These are phyloP conservation scores for Globisporangium heterothallicum DNA, from an alignment of 352 stramenopile genomes.

Conservation along the genomic window DNA sequence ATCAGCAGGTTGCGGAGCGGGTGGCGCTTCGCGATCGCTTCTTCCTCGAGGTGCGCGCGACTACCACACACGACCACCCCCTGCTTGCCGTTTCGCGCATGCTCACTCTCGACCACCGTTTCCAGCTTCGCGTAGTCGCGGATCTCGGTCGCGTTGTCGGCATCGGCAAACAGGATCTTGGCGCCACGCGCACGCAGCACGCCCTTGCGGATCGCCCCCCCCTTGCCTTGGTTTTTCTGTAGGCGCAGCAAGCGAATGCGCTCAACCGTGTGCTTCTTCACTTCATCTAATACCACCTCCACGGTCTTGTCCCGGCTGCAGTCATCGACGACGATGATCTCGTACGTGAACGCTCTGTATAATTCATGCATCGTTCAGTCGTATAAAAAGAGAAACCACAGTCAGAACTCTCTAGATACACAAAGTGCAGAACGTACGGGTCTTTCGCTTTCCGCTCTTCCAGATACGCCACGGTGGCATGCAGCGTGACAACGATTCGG, in stretches of 20 bases:
- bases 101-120: constrained; percentile 35
- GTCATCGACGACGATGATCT: constrained; percentile 93
- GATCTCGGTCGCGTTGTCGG: constrained; percentile 91
- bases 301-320: constrained; percentile 84
- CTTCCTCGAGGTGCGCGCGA: constrained; percentile 84
- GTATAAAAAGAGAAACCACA: constrained; percentile 4
- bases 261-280: constrained; percentile 36
- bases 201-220: constrained; percentile 85
- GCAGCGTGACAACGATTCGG: constrained; percentile 88
- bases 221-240: constrained; percentile 89
- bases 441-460: constrained; percentile 48
- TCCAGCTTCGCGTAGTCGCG: constrained; percentile 83
- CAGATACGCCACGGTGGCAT: constrained; percentile 86
- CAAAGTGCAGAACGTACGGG: constrained; percentile 24
- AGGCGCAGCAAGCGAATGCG: constrained; percentile 77
- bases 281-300: constrained; percentile 52
- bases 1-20: constrained; percentile 89
- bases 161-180: constrained; percentile 89
- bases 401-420: constrained; percentile 1
- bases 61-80: constrained; percentile 87
- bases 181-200: constrained; percentile 78
- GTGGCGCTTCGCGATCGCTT: constrained; percentile 80
- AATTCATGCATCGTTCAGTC: too few species aligned
- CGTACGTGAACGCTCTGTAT: constrained; percentile 43
- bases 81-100: constrained; percentile 9